A percentile compares a stretch with the other conserved stretches of the same genome.
These are phyloP conservation scores for Pythium brachiatum DNA, from an alignment of 352 stramenopile species.

Conservation along the genomic window DNA sequence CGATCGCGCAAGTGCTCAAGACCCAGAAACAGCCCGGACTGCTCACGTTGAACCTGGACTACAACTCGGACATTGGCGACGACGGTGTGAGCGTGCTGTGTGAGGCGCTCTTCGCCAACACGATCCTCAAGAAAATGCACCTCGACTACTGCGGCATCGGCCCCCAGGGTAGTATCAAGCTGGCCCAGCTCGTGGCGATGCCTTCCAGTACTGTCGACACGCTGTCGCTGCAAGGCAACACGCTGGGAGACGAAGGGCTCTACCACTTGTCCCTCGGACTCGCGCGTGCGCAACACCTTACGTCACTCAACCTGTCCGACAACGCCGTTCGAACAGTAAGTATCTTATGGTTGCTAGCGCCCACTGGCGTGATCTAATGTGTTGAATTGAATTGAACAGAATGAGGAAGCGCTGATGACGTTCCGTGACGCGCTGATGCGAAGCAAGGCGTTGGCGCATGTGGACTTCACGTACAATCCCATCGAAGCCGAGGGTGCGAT, in stretches of 20 bases:
- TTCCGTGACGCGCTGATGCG: slow-evolving; percentile 66
- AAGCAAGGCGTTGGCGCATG: slow-evolving; percentile 62
- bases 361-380: background rate
- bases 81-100: slow-evolving; percentile 50
- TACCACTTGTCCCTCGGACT: slow-evolving; percentile 72
- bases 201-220: slow-evolving; percentile 47
- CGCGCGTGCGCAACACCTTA: slow-evolving; percentile 49
- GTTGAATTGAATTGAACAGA: slow-evolving; percentile 1
- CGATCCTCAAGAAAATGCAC: slow-evolving; percentile 69
- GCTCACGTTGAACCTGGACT: slow-evolving; percentile 73
- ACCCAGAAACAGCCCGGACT: slow-evolving; percentile 54
- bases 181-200: slow-evolving; percentile 70
- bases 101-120: slow-evolving; percentile 70
- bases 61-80: slow-evolving; percentile 63
- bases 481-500: slow-evolving; percentile 67
- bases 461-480: slow-evolving; percentile 78
- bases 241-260: slow-evolving; percentile 51
- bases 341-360: background rate
- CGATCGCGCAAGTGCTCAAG: slow-evolving; percentile 46
- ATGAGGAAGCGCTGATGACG: slow-evolving; percentile 27
- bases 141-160: slow-evolving; percentile 71
- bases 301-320: slow-evolving; percentile 72
- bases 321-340: slow-evolving; percentile 74
- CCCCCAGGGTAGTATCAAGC: slow-evolving; percentile 46
- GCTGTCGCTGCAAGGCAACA: slow-evolving; percentile 67